phyloP scores from a whole-genome alignment of 75 land plant genomes.

The Cupressus sempervirens region DNA sequence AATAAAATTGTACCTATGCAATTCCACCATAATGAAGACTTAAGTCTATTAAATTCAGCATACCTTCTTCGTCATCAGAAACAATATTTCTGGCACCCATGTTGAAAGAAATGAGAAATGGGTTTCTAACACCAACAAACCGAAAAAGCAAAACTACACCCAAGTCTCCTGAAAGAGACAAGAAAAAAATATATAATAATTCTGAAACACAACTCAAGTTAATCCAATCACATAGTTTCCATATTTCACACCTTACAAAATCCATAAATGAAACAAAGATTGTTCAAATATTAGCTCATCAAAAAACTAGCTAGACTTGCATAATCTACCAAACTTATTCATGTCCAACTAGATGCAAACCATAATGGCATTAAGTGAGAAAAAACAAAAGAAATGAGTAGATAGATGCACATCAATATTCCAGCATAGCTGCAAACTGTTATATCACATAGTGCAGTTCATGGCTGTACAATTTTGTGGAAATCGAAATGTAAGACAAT shows the following conservation, averaged over 20 bases:
- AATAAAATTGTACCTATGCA: neutral
- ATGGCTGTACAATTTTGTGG: neutral
- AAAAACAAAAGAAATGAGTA: too few relatives aligned
- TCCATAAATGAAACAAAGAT: too few relatives aligned
- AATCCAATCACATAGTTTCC: neutral
- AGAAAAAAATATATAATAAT: neutral
- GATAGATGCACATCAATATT: neutral
- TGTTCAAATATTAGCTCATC: neutral
- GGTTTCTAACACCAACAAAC: neutral
- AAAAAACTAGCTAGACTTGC: neutral
- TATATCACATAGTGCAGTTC: neutral
- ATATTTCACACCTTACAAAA: neutral
- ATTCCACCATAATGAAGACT: neutral
- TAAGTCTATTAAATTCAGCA: neutral
- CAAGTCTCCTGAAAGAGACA: neutral
- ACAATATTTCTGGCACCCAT: conserved; percentile 8
- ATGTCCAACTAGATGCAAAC: neutral
- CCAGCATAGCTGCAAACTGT: neutral
- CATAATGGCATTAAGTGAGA: neutral
- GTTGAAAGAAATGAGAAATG: neutral
- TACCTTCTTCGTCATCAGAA: conserved; percentile 9
- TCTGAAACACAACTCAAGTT: neutral
- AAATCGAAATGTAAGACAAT: too few relatives aligned
- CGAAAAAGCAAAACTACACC: neutral
- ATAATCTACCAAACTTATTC: neutral